Percentiles rank a stretch among this genome's conserved stretches.
These are phyloP conservation scores for Violaceomyces palustris DNA, from an alignment of 1,284 basidiomycete genomes.

Conservation along the genomic window DNA sequence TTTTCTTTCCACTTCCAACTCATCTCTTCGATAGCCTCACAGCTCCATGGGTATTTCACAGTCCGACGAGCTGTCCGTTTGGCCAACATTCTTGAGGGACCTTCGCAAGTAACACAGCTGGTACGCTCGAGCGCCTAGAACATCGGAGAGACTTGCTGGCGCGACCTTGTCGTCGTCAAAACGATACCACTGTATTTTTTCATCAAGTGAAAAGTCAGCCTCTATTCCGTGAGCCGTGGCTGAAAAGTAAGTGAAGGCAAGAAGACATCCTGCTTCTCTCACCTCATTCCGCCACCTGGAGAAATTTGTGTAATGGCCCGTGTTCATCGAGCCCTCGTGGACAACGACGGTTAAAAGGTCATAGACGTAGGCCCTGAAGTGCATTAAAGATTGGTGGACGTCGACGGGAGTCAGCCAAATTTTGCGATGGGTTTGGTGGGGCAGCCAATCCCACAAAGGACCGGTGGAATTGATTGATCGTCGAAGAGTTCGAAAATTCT, in stretches of 20 bases:
- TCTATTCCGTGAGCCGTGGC: no score
- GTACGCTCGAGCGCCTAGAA: constrained; percentile 39
- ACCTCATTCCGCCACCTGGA: constrained; percentile 72
- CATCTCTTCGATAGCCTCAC: no score
- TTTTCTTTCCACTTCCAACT: no score
- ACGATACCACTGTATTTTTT: constrained; percentile 67
- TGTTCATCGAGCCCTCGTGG: constrained; percentile 83
- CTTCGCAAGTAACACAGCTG: constrained; percentile 46
- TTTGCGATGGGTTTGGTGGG: no score
- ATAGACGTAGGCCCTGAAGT: constrained; percentile 64
- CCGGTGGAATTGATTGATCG: no score
- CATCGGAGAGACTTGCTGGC: constrained; percentile 17
- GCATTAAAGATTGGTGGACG: no score
- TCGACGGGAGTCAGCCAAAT: no score
- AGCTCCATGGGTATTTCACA: no score
- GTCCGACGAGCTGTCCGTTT: no score
- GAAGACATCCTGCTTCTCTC: constrained; percentile 32
- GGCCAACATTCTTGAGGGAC: constrained; percentile 26
- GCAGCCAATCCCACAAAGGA: no score
- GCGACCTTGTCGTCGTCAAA: constrained; percentile 83
- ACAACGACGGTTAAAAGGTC: constrained; percentile 90
- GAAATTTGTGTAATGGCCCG: constrained; percentile 87
- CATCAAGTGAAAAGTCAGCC: no score
- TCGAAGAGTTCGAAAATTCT: no score
- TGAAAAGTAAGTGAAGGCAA: constrained; percentile 1